Evolutionary conservation across 257 asterid species (phyloP), one percentile per base, ranked within the genome.

Genomic region (Solanum rostratum): DNA sequence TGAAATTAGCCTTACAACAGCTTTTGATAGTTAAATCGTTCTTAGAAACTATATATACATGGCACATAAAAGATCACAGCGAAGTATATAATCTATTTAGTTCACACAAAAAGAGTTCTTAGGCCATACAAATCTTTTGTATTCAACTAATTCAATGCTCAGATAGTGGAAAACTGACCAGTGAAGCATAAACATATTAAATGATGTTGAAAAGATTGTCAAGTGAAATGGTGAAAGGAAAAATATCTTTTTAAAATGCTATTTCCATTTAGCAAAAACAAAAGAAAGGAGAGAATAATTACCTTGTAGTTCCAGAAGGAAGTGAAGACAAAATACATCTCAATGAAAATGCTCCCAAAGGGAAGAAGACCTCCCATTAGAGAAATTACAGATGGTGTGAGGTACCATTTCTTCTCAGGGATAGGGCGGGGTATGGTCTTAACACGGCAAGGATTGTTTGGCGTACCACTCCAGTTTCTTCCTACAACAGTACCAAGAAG

Each of bases 241-340:
- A 49, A 73, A 46, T 24, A 46, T 74, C 62, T 78, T 49, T 4
- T 16, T 4, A 78, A 24, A 50, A 24, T 78, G 63, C 63, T 50
- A 27, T 27, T 78, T 78, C 63, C 74, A 70, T 55, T 70, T 1
- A 30, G 73, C 19, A 18, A 15, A 33, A 29, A 4, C 6, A 60
- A 33, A 33, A 24, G n/a, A 80, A 18, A 37, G 13, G 82, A 45
- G 52, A 70, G 16, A 57, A 1, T 45, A 19, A 80, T 84, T 88
- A 94, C 98, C 98, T 94, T 93, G 93, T 94, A 93, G 88, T 94
- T 94, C 97, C 98, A 94, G 93, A 94, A 94, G 89, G 98, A 94
- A 71, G 98, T 93, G 95, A 94, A 94, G 88, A 94, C 98, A 49
- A 94, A 94, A 82, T 93, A 94, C 97, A 94, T 94, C 90, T 94